Base-by-base conservation (phyloP, 2,329 filamentous ascomycete genomes). In the Phoma sp. region DNA sequence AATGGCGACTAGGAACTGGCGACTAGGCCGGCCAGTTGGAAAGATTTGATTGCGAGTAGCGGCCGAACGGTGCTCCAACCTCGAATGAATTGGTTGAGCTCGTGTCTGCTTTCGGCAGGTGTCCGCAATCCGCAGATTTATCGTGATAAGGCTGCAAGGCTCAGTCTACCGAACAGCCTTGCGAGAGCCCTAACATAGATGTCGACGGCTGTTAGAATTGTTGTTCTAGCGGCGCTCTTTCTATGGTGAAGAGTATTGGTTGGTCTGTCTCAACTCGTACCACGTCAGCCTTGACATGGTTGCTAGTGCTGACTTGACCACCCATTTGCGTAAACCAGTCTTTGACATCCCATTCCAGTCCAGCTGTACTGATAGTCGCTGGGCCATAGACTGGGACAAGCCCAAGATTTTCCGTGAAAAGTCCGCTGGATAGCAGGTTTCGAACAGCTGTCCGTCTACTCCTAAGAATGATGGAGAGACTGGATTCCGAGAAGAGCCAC, bases 311-410 rank as follows among this genome's bases (percentile, higher is more conserved):
- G 54, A 82, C 75, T 53, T 78, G 75, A 2, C 74, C 74, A 15
- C 80, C 80, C 71, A 82, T 78, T 44, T 77, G 73, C 21, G 80
- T 96, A 62, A 84, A 77, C 92, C 94, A 96, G 57, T 91, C 80
- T 55, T 81, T 72, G 1, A 99, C 90, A 76, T 99, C 92, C 95
- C 95, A 99, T 72, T 96, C 88, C 19, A 98, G 79, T 0, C 95
- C 95, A 13, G 80, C 77, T 0, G 91, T 96, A 7, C 86, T 88
- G 65, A 99, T 92, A n/a, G 82, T 75, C 41, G 90, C 88, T 3
- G 88, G 85, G n/a, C 88, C 90, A 51, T 87, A 89, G 21, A 98
- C 78, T 0, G 95, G 95, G 35, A 99, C 80, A 60, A 99, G 90
- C 9, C 95, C 95, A 27, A 96, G 84, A 70, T 96, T 87, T 71